Base-by-base conservation (phyloP, 2,329 filamentous ascomycete genomes). In the Dactylonectria estremocensis region DNA sequence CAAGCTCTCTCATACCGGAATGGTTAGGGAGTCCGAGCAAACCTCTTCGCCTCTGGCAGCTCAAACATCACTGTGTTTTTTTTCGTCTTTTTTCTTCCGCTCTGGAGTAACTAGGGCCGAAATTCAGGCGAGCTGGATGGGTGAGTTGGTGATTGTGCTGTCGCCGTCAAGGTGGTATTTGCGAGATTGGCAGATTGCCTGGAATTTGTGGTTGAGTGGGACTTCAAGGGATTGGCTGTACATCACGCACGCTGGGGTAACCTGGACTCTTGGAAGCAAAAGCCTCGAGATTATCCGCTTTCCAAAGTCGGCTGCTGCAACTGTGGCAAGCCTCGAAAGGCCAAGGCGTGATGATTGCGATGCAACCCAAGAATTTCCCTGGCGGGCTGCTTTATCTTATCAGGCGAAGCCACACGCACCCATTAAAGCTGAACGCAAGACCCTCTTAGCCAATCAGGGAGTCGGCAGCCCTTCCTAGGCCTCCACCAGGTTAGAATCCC, bases 21-120 rank as follows among this genome's bases (percentile, higher is more conserved):
- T 7, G 28, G 45, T 35, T 18, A 54, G 35, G n/a, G 8, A 1
- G 45, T 53, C 14, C n/a, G 24, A 11, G 35, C 60, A 67, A 54
- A 80, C 79, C 79, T 77, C 64, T 80, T 81, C 37, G 78, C 79
- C 37, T 76, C 68, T 6, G 76, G 76, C 11, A 78, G 45, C 28
- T 76, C 73, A 57, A 80, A 78, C 78, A 80, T 79, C 61, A 31
- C 63, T 48, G 46, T 10, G 24, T 28, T 28, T 28, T 28, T 28
- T 7, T 28, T 28, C 24, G 4, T 28, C 7, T 28, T 28, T 28
- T 28, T 28, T 28, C 31, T 33, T 24, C 37, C 45, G 52, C 48
- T 24, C 20, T 22, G 35, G 16, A 43, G n/a, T 7, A 8, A 35
- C 57, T 9, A 9, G 20, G 35, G n/a, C 49, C 50, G n/a, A 54